Percentiles rank a stretch among this genome's conserved stretches.
Conservation (phyloP, 2,329 filamentous ascomycete genomes). For the Calycina marina region DNA sequence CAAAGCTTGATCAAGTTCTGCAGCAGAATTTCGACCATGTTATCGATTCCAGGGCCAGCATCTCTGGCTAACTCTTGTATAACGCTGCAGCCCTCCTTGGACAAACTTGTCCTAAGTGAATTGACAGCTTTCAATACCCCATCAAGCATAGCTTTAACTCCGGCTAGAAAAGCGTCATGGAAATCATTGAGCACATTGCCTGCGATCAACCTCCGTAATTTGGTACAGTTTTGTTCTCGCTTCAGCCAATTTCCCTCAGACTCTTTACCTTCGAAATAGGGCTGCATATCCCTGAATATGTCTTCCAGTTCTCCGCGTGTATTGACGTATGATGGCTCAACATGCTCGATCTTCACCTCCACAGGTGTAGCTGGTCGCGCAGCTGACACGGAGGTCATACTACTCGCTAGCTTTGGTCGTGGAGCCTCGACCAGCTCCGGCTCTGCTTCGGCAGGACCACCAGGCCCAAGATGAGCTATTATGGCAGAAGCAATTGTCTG, state of each 20-base stretch:
- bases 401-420: conserved; percentile 33
- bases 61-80: conserved; percentile 72
- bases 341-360: conserved; percentile 49
- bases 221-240: conserved; percentile 66
- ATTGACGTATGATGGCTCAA: conserved; percentile 74
- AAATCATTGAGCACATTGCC: conserved; percentile 76
- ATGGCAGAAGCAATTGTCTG: conserved; percentile 77
- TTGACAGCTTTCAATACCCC: conserved; percentile 76
- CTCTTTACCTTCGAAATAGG: conserved; percentile 75
- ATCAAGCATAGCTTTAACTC: conserved; percentile 63
- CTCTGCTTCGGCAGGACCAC: conserved; percentile 22
- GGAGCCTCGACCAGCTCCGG: conserved; percentile 23
- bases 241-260: conserved; percentile 83
- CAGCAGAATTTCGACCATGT: conserved; percentile 79
- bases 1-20: conserved; percentile 83
- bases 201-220: conserved; percentile 62
- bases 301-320: conserved; percentile 82
- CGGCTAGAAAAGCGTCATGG: conserved; percentile 50
- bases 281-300: conserved; percentile 66
- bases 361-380: conserved; percentile 42
- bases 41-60: conserved; percentile 66
- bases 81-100: conserved; percentile 69
- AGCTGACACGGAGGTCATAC: conserved; percentile 30
- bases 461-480: conserved; percentile 53
- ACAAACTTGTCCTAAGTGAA: conserved; percentile 79